These are phyloP conservation scores for Epichloe coenophiala DNA, from an alignment of 2,329 filamentous ascomycete genomes.

Conservation along the genomic window DNA sequence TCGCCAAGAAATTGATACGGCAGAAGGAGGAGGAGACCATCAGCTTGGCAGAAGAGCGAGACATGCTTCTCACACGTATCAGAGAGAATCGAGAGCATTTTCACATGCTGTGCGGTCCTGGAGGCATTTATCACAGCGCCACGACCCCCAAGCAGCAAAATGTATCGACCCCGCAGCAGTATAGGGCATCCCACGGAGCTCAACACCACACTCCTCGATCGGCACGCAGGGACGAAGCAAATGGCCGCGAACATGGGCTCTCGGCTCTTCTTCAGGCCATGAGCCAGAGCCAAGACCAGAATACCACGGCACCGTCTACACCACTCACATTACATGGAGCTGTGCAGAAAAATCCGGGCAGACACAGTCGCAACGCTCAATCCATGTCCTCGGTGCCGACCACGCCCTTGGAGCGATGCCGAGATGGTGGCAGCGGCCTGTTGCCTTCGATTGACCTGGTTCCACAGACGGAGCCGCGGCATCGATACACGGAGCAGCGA, in stretches of 20 bases:
- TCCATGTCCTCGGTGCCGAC: slow-evolving; percentile 75
- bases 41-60: slow-evolving; percentile 59
- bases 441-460: slow-evolving; percentile 51
- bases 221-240: slow-evolving; percentile 17
- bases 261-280: slow-evolving; percentile 71
- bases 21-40: slow-evolving; percentile 63
- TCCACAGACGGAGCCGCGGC: slow-evolving; percentile 42
- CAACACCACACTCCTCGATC: slow-evolving; percentile 38
- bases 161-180: slow-evolving; percentile 29
- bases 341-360: slow-evolving; percentile 35
- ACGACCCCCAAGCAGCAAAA: slow-evolving; percentile 42
- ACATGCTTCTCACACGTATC: slow-evolving; percentile 68
- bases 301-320: slow-evolving; percentile 61
- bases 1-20: slow-evolving; percentile 66
- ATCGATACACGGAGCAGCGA: slow-evolving; percentile 27
- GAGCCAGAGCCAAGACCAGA: slow-evolving; percentile 42
- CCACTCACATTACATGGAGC: slow-evolving; percentile 37
- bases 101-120: slow-evolving; percentile 62
- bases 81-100: slow-evolving; percentile 83
- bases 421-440: slow-evolving; percentile 36
- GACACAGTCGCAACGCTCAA: slow-evolving; percentile 64
- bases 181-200: slow-evolving; percentile 26
- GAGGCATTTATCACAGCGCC: slow-evolving; percentile 50
- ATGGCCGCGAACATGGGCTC: slow-evolving; percentile 43
- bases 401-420: slow-evolving; percentile 49